These are phyloP conservation scores for Myrmaecium sp. DNA, from an alignment of 2,329 filamentous ascomycete species.

Conservation along the genomic window DNA sequence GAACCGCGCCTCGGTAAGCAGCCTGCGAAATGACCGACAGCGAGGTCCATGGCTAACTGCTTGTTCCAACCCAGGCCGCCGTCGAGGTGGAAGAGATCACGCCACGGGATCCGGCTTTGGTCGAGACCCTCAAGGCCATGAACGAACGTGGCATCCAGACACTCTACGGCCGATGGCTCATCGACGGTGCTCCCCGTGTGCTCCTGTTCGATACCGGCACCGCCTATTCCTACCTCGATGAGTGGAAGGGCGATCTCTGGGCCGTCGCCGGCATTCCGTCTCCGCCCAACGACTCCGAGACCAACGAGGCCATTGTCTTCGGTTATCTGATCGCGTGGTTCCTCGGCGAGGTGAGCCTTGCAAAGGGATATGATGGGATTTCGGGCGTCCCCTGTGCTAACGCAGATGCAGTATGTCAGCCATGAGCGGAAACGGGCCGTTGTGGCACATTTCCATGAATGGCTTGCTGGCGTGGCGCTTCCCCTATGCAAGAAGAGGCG, in stretches of 20 bases:
- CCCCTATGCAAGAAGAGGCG: conserved; percentile 84
- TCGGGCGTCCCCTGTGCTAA: conserved; percentile 8
- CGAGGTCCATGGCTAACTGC: conserved; percentile 3
- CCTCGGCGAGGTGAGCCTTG: conserved; percentile 73
- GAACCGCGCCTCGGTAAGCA: conserved; percentile 69
- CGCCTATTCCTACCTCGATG: conserved; percentile 76
- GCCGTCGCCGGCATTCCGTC: conserved; percentile 85
- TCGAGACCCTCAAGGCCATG: conserved; percentile 80
- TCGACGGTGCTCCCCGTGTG: conserved; percentile 87
- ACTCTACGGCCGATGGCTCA: conserved; percentile 90
- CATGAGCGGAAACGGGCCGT: conserved; percentile 86
- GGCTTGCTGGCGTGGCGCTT: conserved; percentile 85
- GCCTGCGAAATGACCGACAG: conserved; percentile 3
- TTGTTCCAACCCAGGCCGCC: conserved; percentile 48
- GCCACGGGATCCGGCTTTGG: conserved; percentile 62
- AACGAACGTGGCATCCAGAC: conserved; percentile 77
- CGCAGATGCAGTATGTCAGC: conserved; percentile 55
- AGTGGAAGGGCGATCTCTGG: conserved; percentile 97
- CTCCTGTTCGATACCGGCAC: conserved; percentile 90
- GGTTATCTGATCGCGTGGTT: conserved; percentile 98
- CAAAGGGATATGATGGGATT: not conserved
- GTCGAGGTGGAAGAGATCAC: conserved; percentile 92
- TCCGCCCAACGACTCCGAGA: conserved; percentile 79
- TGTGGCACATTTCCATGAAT: conserved; percentile 97
- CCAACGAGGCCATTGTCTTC: conserved; percentile 94